Evolutionary conservation across 495 filamentous ascomycete genomes (phyloP), one percentile per base, ranked within the genome.

Genomic region (Xylaria flabelliformis): DNA sequence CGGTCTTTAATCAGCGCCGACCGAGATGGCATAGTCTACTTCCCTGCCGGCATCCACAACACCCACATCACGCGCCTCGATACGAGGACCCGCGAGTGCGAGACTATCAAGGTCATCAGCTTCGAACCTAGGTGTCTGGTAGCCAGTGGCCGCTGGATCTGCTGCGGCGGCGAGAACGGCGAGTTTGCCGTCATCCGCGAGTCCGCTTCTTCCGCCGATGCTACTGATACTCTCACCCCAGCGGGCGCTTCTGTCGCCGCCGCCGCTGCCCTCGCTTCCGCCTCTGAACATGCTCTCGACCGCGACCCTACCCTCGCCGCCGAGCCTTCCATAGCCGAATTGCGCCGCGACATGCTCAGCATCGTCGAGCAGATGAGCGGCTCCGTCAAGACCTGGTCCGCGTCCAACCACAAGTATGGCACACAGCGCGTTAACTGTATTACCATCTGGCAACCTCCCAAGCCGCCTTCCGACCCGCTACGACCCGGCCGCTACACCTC

Each of bases 1-100:
- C 93, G 94, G 64, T 94, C 97, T 74, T 90, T 97, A 73, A 91
- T 98, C 77, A 95, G 92, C 80, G 91, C 90, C 39, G 91, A 93
- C 66, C 88, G 90, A 70, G 87, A 89, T 29, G 89, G 94, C 81
- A 80, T 89, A 73, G 87, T 99, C 74, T 97, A 94, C 84, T 96
- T 95, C 75, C 93, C 94, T 64, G 88, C 87, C 76, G 90, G 91
- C 64, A 80, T 87, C 74, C 80, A 81, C 72, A 81, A 79, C 67
- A 75, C 73, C 39, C 88, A 94, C 59, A 85, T 99, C 51, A 93
- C 91, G 80, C 87, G 86, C 7, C 86, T 97, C 26, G 88, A 96
- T 71, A 88, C 92, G 7, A 86, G 86, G 61, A 90, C 92, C 1
- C 87, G 87, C 74, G 93, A 91, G 76, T 88, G 90, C 74, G 91